These are phyloP conservation scores for Backusella tuberculispora DNA, from an alignment of 192 early-diverging fungal genomes.

Conservation along the genomic window DNA sequence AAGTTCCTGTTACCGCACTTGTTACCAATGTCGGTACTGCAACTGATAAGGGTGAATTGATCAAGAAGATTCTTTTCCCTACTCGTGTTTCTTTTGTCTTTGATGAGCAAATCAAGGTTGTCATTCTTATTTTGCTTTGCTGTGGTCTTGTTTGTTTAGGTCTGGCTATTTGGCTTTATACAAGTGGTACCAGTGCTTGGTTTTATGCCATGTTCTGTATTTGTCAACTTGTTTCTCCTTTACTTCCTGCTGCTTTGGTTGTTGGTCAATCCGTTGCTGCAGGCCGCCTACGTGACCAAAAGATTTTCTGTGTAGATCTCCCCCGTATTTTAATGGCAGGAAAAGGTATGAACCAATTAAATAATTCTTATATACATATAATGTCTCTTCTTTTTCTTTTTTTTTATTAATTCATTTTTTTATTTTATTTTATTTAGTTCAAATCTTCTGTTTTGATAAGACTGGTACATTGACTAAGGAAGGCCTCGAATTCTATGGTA, in stretches of 20 bases:
- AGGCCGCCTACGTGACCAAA: slow-evolving; percentile 54
- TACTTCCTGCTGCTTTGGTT: slow-evolving; percentile 69
- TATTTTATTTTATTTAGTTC: slow-evolving; percentile 36
- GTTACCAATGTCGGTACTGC: slow-evolving; percentile 63
- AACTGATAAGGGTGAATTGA: slow-evolving; percentile 65
- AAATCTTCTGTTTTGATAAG: slow-evolving; percentile 76
- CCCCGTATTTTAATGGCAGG: slow-evolving; percentile 68
- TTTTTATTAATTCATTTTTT: not conserved
- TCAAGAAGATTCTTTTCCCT: slow-evolving; percentile 74
- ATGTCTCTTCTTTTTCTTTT: not conserved
- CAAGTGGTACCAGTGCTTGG: slow-evolving; percentile 51
- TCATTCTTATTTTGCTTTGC: slow-evolving; percentile 59
- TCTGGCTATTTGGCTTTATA: slow-evolving; percentile 50
- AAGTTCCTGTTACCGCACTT: slow-evolving; percentile 44
- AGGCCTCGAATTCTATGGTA: slow-evolving; percentile 65
- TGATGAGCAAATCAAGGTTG: slow-evolving; percentile 72
- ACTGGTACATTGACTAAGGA: slow-evolving; percentile 76
- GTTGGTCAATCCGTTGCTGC: slow-evolving; percentile 71
- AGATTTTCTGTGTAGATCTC: slow-evolving; percentile 72
- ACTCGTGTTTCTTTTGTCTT: slow-evolving; percentile 67
- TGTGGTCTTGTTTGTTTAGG: slow-evolving; percentile 58
- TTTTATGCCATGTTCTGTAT: slow-evolving; percentile 74
- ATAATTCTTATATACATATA: not conserved
- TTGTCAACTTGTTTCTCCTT: slow-evolving; percentile 64
- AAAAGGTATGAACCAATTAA: slow-evolving; percentile 41